phyloP scores from a whole-genome alignment of 2,329 filamentous ascomycete genomes.

The Aspergillus glaucus region DNA sequence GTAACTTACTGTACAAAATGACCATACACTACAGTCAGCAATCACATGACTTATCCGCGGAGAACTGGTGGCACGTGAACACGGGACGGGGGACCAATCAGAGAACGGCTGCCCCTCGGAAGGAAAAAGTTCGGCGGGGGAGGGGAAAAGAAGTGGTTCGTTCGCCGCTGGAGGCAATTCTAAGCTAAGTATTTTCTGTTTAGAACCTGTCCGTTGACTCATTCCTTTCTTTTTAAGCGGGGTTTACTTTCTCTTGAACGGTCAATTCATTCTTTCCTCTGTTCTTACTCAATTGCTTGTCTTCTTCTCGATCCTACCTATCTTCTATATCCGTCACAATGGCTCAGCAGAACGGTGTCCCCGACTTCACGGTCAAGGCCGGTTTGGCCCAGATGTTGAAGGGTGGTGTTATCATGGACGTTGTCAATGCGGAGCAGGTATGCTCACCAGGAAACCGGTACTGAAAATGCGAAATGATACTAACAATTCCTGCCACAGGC shows the following conservation, averaged over 20 bases:
- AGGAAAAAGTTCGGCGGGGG: constrained; percentile 14
- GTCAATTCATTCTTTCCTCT: constrained; percentile 1
- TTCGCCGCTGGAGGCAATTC: background rate
- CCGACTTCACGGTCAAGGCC: constrained; percentile 81
- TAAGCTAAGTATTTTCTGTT: background rate
- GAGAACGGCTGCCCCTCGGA: constrained; percentile 4
- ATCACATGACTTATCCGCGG: constrained; percentile 3
- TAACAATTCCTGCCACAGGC: constrained; percentile 48
- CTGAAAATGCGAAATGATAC: background rate
- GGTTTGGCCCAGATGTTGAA: constrained; percentile 97
- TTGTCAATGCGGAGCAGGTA: constrained; percentile 80
- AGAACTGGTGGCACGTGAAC: background rate
- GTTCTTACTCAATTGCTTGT: background rate
- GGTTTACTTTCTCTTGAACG: constrained; percentile 5
- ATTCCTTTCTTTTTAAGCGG: constrained; percentile 6
- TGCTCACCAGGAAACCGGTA: constrained; percentile 1
- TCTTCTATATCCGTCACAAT: constrained; percentile 20
- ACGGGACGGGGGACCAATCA: too few species aligned
- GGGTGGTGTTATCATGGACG: constrained; percentile 99
- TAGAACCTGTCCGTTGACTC: constrained; percentile 12
- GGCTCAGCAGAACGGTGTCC: constrained; percentile 28
- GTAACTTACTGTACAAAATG: background rate
- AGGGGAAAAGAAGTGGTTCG: constrained; percentile 4
- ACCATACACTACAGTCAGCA: background rate
- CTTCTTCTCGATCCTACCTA: constrained; percentile 1